Evolutionary conservation across 2,329 filamentous ascomycete genomes (phyloP).

Genomic region (Meredithiella fracta): DNA sequence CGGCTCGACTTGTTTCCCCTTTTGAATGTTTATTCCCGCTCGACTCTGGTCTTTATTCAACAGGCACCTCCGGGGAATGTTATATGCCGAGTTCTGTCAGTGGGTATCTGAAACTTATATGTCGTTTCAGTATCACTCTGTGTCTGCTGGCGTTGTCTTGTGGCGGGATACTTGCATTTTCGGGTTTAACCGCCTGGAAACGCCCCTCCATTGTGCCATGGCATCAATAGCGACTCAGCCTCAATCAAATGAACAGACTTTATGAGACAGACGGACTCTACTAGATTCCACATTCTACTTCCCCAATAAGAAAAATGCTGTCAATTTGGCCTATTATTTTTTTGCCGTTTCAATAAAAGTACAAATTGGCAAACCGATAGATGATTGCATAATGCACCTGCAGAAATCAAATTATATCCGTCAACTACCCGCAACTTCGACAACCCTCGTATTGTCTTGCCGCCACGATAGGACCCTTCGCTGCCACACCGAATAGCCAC

Average conservation of each 20-base stretch:
- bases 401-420: background rate
- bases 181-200: background rate
- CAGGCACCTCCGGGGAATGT: too few relatives aligned
- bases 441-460: background rate
- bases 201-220: background rate
- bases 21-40: too few relatives aligned
- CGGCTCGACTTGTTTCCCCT: background rate
- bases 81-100: too few relatives aligned
- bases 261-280: background rate
- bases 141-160: too few relatives aligned
- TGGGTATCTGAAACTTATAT: too few relatives aligned
- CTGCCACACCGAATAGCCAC: background rate
- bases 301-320: background rate
- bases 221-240: slow-evolving; percentile 1
- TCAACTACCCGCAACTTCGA: too few relatives aligned
- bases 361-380: background rate
- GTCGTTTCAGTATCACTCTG: too few relatives aligned
- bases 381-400: background rate
- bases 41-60: too few relatives aligned
- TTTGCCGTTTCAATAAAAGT: too few relatives aligned
- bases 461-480: background rate
- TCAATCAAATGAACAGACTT: background rate
- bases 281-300: background rate
- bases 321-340: too few relatives aligned
- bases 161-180: background rate